Evolutionary conservation across 108 stramenopile genomes (phyloP), one percentile per base, ranked within the genome.

Genomic region (Conticribra weissflogii): DNA sequence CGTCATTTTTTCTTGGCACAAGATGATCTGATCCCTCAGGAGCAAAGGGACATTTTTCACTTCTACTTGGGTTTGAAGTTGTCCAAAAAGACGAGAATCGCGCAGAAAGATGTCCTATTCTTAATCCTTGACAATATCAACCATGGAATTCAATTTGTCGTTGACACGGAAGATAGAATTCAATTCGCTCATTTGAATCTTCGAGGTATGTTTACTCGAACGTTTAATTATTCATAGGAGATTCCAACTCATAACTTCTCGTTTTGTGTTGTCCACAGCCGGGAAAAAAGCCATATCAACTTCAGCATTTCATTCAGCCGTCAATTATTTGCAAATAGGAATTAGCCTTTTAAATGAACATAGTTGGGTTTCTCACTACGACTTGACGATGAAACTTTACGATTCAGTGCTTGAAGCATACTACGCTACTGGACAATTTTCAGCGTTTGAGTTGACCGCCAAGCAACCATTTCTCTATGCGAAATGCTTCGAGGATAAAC

Each of bases 311-410:
- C 32, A 49, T 23, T 65, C 83, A 4, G 83, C 85, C 14, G 54
- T 65, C 1, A 51, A 44, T 2, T 82, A 82, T 60, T 48, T 86
- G 12, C n/a, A 58, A 25, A 41, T 74, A 21, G 88, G 74, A 18
- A 70, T 83, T 16, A 49, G 54, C 3, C 46, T 86, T 34, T 63
- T 86, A 8, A 19, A 65, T n/a, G 65, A 69, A 15, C 66, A 66
- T 3, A 51, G 66, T 71, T 90, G 89, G 89, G 74, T 66, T 4
- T 27, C 62, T n/a, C 22, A 76, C 12, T 90, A 87, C 47, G 78
- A 87, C 41, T 61, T 90, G 17, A 71, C 76, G 0, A 59, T 90
- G 22, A 71, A 52, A 5, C 41, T 87, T 7, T 66, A 78, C 54
- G 79, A 76, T 54, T 64, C 77, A 30, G 71, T 41, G 14, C 58